phyloP scores from a whole-genome alignment of 176 grass and related monocot genomes.

The Neostapfia colusana region DNA sequence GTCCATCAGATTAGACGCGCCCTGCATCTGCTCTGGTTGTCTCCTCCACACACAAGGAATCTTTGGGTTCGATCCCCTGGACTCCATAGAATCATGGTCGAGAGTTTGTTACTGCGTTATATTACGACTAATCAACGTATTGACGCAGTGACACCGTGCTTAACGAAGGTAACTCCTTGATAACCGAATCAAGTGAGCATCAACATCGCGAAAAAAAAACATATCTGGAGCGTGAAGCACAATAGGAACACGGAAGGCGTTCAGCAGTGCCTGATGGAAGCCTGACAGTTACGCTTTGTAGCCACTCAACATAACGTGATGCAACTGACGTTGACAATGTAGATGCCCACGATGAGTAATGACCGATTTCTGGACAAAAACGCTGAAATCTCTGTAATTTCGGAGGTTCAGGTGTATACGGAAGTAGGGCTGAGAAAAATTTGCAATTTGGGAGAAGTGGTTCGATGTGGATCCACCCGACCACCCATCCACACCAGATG shows the following conservation, averaged over 20 bases:
- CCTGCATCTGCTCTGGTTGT: constrained; percentile 1
- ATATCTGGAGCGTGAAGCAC: background rate
- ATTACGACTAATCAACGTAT: background rate
- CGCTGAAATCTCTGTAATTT: too few species aligned
- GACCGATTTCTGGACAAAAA: background rate
- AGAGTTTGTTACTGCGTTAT: background rate
- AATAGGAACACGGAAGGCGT: too few species aligned
- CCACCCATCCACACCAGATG: background rate
- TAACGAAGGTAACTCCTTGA: background rate
- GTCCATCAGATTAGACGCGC: background rate
- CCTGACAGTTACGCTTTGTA: background rate
- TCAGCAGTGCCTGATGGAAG: background rate
- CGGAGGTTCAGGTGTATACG: too few species aligned
- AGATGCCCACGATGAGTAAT: background rate
- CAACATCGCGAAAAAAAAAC: background rate
- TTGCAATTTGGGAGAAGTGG: background rate
- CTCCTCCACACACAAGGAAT: background rate
- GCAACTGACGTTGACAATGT: background rate
- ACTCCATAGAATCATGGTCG: background rate
- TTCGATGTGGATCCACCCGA: background rate
- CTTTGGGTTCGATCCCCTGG: constrained; percentile 14
- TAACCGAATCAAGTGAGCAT: background rate
- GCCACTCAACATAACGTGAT: background rate
- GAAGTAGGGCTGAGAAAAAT: background rate
- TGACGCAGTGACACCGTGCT: background rate